Evolutionary conservation across 164 flowering plant species (phyloP).

Genomic region (Vitis cinerea): DNA sequence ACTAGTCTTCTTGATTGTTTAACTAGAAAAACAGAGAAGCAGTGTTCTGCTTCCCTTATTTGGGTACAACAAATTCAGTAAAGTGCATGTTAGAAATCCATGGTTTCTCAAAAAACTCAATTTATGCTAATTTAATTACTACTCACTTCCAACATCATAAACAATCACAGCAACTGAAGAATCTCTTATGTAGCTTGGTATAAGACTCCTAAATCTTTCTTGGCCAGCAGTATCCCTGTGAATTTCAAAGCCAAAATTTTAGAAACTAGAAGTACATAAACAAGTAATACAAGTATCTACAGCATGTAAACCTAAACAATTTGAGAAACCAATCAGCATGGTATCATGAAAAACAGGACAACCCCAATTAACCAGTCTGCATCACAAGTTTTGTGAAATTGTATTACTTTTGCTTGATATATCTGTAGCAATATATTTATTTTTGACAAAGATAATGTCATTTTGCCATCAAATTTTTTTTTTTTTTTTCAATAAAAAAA

Average conservation of each 20-base stretch:
- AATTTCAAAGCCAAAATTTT: neutral
- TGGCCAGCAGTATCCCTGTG: slow-evolving; percentile 96
- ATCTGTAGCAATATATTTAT: too few species aligned
- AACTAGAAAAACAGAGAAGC: too few species aligned
- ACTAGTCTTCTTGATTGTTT: too few species aligned
- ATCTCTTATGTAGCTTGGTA: slow-evolving; percentile 94
- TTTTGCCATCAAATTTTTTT: too few species aligned
- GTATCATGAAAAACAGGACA: neutral
- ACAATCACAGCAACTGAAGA: slow-evolving; percentile 91
- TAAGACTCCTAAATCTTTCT: slow-evolving; percentile 90
- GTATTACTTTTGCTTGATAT: too few species aligned
- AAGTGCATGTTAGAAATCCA: neutral
- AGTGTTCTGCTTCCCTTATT: too few species aligned
- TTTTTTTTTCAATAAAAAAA: too few species aligned
- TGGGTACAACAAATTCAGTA: too few species aligned
- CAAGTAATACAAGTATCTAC: neutral
- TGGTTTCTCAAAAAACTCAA: neutral
- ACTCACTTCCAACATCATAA: slow-evolving; percentile 90
- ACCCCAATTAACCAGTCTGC: neutral
- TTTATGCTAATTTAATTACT: neutral
- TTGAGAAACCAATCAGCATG: neutral
- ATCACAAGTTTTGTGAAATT: too few species aligned
- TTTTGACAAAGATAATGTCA: too few species aligned
- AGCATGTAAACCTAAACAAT: neutral
- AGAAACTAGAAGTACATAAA: neutral